Evolutionary conservation across 345 rosid genomes (phyloP).

Genomic region (Gossypium mustelinum): DNA sequence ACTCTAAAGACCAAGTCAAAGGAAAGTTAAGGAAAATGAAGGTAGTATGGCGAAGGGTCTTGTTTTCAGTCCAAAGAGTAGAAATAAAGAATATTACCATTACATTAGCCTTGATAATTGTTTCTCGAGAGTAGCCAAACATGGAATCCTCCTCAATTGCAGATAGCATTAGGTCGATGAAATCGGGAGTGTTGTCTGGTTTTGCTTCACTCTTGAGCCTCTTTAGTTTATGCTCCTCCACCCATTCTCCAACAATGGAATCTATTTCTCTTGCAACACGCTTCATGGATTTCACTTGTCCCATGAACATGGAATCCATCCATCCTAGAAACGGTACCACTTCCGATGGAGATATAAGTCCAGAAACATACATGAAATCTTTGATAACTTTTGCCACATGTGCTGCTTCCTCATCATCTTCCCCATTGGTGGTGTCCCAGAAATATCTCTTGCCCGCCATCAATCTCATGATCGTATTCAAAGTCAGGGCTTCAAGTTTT

Average conservation of each 20-base stretch:
- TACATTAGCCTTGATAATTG: conserved; percentile 15
- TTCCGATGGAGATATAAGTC: conserved; percentile 27
- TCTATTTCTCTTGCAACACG: conserved; percentile 17
- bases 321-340: conserved; percentile 29
- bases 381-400: conserved; percentile 25
- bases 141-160: conserved; percentile 6
- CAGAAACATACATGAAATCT: conserved; percentile 23
- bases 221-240: conserved; percentile 25
- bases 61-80: background rate
- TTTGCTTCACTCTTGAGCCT: background rate
- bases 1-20: background rate
- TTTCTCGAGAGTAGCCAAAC: conserved; percentile 12
- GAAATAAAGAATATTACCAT: conserved; percentile 4
- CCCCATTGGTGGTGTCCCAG: background rate
- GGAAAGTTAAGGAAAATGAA: background rate
- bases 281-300: conserved; percentile 22
- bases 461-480: conserved; percentile 13
- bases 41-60: background rate
- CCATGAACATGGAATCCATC: conserved; percentile 23
- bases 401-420: conserved; percentile 19
- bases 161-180: conserved; percentile 11
- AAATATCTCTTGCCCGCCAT: conserved; percentile 12
- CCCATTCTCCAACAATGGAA: conserved; percentile 26
- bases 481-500: conserved; percentile 4
- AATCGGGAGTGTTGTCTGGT: background rate